Evolutionary conservation across 441 rosid genomes (phyloP).

Genomic region (Erodium moschatum): DNA sequence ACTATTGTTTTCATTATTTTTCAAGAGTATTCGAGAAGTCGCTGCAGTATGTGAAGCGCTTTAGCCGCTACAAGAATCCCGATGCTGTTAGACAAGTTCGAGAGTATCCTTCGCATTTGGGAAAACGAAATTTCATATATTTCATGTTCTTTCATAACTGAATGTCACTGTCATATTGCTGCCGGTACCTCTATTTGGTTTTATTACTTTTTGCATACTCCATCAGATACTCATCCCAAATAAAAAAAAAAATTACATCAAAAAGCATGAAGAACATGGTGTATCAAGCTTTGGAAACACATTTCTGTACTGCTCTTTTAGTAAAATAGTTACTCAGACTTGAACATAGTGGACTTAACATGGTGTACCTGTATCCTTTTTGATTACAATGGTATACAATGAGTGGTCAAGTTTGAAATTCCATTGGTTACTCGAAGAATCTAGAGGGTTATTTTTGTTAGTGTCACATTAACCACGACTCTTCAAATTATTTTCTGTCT

Average conservation of each 20-base stretch:
- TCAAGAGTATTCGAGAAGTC: conserved; percentile 90
- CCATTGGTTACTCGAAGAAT: too few relatives aligned
- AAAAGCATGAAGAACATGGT: neutral
- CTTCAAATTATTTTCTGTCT: conserved; percentile 7
- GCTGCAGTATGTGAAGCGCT: conserved; percentile 88
- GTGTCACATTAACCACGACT: neutral
- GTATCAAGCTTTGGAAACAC: too few relatives aligned
- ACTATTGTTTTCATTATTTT: conserved; percentile 9
- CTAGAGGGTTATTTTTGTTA: neutral
- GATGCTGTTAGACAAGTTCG: conserved; percentile 95
- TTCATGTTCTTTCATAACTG: neutral
- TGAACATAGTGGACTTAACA: too few relatives aligned
- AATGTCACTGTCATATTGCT: neutral
- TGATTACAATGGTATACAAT: too few relatives aligned
- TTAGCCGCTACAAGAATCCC: conserved; percentile 89
- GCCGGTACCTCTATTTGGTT: neutral
- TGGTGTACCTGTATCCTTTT: too few relatives aligned
- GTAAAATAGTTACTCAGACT: neutral
- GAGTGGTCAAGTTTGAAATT: too few relatives aligned
- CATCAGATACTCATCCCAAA: neutral
- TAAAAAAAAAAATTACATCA: neutral
- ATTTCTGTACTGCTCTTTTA: too few relatives aligned
- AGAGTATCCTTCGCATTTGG: conserved; percentile 61
- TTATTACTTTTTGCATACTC: neutral
- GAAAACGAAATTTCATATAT: neutral